Conservation (phyloP, 768 basidiomycete species). For the Suillus bovinus region DNA sequence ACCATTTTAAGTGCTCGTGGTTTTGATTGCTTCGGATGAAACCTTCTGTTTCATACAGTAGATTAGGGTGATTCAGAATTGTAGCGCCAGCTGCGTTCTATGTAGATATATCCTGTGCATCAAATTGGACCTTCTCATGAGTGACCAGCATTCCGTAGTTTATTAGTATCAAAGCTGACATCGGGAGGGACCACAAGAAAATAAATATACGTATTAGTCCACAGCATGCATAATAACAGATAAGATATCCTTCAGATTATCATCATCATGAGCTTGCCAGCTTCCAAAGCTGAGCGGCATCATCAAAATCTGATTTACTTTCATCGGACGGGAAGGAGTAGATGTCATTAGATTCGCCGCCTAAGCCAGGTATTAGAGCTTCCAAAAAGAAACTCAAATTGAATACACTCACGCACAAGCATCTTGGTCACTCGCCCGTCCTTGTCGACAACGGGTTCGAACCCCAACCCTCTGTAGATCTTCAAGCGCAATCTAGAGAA, state of each 20-base stretch:
- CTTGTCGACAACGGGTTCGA: constrained; percentile 62
- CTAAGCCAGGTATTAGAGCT: constrained; percentile 34
- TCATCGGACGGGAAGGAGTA: constrained; percentile 34
- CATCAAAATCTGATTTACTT: constrained; percentile 28
- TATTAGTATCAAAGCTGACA: neutral
- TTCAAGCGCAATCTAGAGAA: constrained; percentile 59
- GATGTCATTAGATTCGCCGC: constrained; percentile 42
- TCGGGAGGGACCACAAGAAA: neutral
- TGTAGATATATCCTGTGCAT: neutral
- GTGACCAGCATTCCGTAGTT: neutral
- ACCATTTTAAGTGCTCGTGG: neutral
- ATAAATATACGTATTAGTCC: neutral
- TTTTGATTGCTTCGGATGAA: neutral
- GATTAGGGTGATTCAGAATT: neutral
- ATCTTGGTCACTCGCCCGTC: constrained; percentile 54
- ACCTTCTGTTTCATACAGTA: neutral
- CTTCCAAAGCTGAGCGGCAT: constrained; percentile 36
- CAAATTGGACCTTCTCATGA: neutral
- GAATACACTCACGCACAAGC: constrained; percentile 59
- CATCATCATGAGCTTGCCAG: constrained; percentile 37
- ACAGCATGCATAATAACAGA: neutral
- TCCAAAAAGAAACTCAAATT: neutral
- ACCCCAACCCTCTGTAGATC: constrained; percentile 71
- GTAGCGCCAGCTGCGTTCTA: neutral
- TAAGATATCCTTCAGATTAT: neutral